Evolutionary conservation across 1,284 basidiomycete species (phyloP), one percentile per base, ranked within the genome.

Genomic region (Mycena citricolor): DNA sequence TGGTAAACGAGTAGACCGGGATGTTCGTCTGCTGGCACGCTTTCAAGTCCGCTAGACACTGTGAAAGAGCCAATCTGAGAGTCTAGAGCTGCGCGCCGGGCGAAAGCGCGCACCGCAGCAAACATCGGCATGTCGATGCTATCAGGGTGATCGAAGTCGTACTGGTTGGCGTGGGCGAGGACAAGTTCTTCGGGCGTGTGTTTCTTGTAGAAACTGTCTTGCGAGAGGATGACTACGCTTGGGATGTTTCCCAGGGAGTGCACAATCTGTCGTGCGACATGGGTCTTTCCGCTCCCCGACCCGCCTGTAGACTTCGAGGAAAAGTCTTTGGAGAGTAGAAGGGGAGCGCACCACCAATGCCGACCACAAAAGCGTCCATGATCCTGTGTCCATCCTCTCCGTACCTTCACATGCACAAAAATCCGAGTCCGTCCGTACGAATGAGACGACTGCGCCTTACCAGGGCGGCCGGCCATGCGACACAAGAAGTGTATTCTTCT

Each of bases 111-210:
- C 61, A 92, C 91, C 47, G 81, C 66, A 37, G 86, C 82, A 58
- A 98, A 94, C 57, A 92, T 70, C 2, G 83, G 79, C 77, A 91
- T 90, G 64, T 98, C 95, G 44, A 98, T 89, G 2, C 34, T 33
- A 63, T 91, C 81, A 4, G 95, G 95, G 58, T 94, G 91, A 61
- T 98, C 95, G 64, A 98, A 89, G 62, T 98, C 94, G 54, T 90
- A 79, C 49, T 86, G 74, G 57, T 85, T 94, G n/a, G 81, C 76
- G 62, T 91, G 86, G 0, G 95, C 95, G 12, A 88, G 71, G 19
- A 74, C 74, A 16, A 91, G 72, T 66, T 98, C 83, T 58, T 94
- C 90, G 1, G 77, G 73, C 0, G 77, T 77, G 56, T 94, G 88
- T 16, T 10, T 37, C 57, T 86, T 90, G 69, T 99, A 98, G 67